A percentile compares a stretch with the other conserved stretches of the same genome.
phyloP scores from a whole-genome alignment of 2,329 filamentous ascomycete species.

The Clonostachys rosea region DNA sequence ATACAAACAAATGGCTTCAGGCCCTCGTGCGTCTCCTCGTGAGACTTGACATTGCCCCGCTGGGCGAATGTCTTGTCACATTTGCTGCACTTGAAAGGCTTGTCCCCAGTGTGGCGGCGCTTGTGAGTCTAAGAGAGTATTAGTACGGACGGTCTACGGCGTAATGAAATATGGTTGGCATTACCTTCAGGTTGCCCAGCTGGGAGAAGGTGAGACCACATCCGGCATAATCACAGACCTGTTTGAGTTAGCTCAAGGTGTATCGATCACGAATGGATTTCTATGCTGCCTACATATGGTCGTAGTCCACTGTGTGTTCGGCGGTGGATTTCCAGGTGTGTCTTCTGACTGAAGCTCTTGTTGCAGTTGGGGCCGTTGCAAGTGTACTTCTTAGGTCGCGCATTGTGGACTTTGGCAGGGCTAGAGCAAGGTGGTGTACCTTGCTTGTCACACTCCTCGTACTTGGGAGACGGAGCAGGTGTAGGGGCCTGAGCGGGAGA shows the following conservation, averaged over 20 bases:
- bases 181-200: conserved; percentile 81
- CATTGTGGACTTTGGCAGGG: not conserved
- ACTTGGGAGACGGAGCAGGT: conserved; percentile 2
- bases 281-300: conserved; percentile 66
- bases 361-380: conserved; percentile 70
- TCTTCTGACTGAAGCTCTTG: conserved; percentile 87
- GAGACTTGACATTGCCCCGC: conserved; percentile 78
- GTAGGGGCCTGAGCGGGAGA: not conserved
- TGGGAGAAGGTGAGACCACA: conserved; percentile 62
- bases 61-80: conserved; percentile 84
- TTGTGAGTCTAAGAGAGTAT: conserved; percentile 64
- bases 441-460: conserved; percentile 14
- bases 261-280: too few species aligned
- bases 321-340: conserved; percentile 85
- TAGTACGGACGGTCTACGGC: not conserved
- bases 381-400: conserved; percentile 56
- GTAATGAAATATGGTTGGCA: conserved; percentile 7
- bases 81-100: conserved; percentile 73
- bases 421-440: conserved; percentile 1
- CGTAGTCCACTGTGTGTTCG: conserved; percentile 86
- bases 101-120: conserved; percentile 81
- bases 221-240: not conserved
- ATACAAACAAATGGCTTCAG: conserved; percentile 77
- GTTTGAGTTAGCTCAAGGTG: too few species aligned
- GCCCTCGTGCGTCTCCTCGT: conserved; percentile 75